Evolutionary conservation across 2,329 filamentous ascomycete genomes (phyloP).

Genomic region (Phaeophleospora eucalypticola): DNA sequence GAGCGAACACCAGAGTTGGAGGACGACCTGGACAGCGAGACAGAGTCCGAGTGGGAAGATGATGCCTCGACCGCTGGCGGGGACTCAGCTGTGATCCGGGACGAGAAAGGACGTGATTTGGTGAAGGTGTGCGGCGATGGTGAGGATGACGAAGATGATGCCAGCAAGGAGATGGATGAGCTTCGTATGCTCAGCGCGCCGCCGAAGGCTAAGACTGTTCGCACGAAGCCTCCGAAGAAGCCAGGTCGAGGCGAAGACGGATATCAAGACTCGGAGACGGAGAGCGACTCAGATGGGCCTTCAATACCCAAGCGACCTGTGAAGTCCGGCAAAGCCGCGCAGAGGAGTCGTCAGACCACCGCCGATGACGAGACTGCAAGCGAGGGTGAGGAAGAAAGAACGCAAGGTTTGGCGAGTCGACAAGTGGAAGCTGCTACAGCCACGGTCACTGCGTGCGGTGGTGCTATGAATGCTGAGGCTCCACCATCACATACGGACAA

Average conservation of each 20-base stretch:
- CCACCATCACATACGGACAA: background rate
- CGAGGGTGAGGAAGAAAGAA: background rate
- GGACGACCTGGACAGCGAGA: constrained; percentile 48
- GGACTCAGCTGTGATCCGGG: constrained; percentile 50
- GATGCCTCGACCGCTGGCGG: constrained; percentile 56
- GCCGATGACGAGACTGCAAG: background rate
- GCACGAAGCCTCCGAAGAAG: constrained; percentile 2
- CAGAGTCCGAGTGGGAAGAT: constrained; percentile 35
- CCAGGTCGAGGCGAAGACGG: constrained; percentile 5
- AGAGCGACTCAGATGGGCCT: constrained; percentile 23
- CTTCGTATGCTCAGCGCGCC: constrained; percentile 48
- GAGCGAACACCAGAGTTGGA: constrained; percentile 27
- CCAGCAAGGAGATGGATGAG: constrained; percentile 62
- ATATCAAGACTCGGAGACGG: constrained; percentile 26
- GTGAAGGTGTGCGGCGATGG: constrained; percentile 74
- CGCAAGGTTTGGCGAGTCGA: no score
- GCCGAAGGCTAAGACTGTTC: constrained; percentile 1
- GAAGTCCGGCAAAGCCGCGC: background rate
- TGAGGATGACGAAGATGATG: constrained; percentile 51
- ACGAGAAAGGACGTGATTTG: constrained; percentile 60
- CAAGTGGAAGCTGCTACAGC: no score
- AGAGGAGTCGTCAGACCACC: background rate
- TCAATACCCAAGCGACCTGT: background rate
- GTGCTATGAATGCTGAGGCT: no score
- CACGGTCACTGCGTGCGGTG: no score